These are phyloP conservation scores for Leucocoprinus sp. DNA, from an alignment of 768 basidiomycete species.

Conservation along the genomic window DNA sequence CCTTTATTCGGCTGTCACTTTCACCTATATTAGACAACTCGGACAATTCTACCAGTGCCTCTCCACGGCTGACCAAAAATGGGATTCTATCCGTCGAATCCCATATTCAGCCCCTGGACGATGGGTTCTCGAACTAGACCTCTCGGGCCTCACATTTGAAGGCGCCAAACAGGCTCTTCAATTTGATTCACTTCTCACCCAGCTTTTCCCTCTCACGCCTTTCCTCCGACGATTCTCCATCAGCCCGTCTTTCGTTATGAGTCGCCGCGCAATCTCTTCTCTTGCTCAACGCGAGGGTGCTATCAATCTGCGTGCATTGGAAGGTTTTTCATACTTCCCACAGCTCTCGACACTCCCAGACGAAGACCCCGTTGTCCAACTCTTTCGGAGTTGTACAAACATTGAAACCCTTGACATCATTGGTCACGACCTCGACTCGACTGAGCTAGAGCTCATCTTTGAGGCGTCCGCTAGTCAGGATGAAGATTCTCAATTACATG, in stretches of 20 bases:
- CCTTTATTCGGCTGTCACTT: slow-evolving; percentile 47
- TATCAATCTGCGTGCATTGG: slow-evolving; percentile 39
- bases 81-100: slow-evolving; percentile 85
- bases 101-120: slow-evolving; percentile 83
- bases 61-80: slow-evolving; percentile 58
- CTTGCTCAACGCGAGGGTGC: slow-evolving; percentile 45
- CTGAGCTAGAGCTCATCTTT: slow-evolving; percentile 35
- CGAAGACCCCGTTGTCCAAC: slow-evolving; percentile 51
- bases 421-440: slow-evolving; percentile 48
- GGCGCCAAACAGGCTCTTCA: slow-evolving; percentile 40
- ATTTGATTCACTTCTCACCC: slow-evolving; percentile 56
- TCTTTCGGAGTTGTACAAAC: slow-evolving; percentile 46
- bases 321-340: slow-evolving; percentile 46
- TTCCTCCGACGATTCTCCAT: slow-evolving; percentile 49
- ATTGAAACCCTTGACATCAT: slow-evolving; percentile 59
- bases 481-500: slow-evolving; percentile 1
- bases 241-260: slow-evolving; percentile 50
- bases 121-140: slow-evolving; percentile 73
- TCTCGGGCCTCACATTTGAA: slow-evolving; percentile 43
- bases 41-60: slow-evolving; percentile 54
- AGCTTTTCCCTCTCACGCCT: slow-evolving; percentile 59
- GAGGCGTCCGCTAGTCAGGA: not conserved
- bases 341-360: slow-evolving; percentile 24
- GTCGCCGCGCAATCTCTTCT: slow-evolving; percentile 47
- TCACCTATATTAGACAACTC: slow-evolving; percentile 37